A percentile compares a stretch with the other conserved stretches of the same genome.
phyloP scores from a whole-genome alignment of 805 yeast species.

The Wickerhamiella siamensis region DNA sequence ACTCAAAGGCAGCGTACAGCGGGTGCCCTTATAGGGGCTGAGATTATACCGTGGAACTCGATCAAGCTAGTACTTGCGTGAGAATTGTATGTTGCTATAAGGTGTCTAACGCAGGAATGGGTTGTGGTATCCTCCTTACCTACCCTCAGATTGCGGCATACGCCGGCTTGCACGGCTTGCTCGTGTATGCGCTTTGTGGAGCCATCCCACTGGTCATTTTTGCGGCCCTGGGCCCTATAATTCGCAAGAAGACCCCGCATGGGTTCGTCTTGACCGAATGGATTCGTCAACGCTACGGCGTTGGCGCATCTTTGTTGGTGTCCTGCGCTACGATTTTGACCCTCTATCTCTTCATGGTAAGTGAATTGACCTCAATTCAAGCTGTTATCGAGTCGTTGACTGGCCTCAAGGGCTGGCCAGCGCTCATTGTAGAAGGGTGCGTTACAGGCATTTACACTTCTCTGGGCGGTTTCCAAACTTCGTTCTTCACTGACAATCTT shows the following conservation, averaged over 20 bases:
- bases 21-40: constrained; percentile 34
- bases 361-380: constrained; percentile 71
- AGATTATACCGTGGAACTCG: constrained; percentile 69
- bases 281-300: constrained; percentile 76
- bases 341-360: constrained; percentile 72
- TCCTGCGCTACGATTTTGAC: constrained; percentile 75
- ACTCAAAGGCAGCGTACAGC: constrained; percentile 10
- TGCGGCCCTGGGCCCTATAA: constrained; percentile 67
- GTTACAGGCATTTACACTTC: constrained; percentile 80
- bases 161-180: constrained; percentile 74
- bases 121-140: constrained; percentile 76
- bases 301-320: constrained; percentile 54
- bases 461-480: constrained; percentile 78
- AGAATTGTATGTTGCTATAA: constrained; percentile 32
- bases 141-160: constrained; percentile 76
- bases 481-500: constrained; percentile 73
- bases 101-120: constrained; percentile 43
- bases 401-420: constrained; percentile 64
- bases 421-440: constrained; percentile 68
- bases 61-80: constrained; percentile 75
- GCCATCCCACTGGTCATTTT: constrained; percentile 77
- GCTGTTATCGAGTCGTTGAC: constrained; percentile 66
- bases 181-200: constrained; percentile 67
- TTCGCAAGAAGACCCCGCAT: constrained; percentile 65
- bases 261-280: constrained; percentile 90